These are phyloP conservation scores for Leccinum ponderosum DNA, from an alignment of 1,284 basidiomycete genomes.

Conservation along the genomic window DNA sequence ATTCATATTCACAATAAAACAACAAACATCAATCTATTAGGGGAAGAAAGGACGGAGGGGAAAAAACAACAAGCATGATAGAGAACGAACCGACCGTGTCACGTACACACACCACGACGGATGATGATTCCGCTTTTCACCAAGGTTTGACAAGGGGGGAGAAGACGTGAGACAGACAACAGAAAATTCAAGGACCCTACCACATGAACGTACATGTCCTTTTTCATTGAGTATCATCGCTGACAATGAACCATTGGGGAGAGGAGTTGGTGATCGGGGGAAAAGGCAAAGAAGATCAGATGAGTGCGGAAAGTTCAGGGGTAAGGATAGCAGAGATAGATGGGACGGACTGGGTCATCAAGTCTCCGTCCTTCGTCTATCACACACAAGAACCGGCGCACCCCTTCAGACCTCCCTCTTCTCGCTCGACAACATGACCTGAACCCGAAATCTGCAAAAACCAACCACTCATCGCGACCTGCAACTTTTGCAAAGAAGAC, in stretches of 20 bases:
- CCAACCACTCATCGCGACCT: conserved; percentile 32
- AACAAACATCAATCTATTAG: conserved; percentile 13
- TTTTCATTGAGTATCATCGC: conserved; percentile 7
- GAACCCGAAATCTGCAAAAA: conserved; percentile 32
- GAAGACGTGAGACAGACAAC: conserved; percentile 23
- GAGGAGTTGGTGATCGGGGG: conserved; percentile 13
- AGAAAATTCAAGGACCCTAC: conserved; percentile 22
- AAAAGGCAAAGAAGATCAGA: conserved; percentile 19
- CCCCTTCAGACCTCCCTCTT: neutral
- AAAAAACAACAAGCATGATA: neutral
- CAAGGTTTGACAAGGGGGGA: conserved; percentile 13
- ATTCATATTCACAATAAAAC: conserved; percentile 22
- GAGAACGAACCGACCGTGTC: conserved; percentile 32
- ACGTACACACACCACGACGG: conserved; percentile 14
- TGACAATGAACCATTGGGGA: conserved; percentile 12
- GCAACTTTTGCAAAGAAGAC: conserved; percentile 29
- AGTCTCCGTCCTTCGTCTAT: conserved; percentile 23
- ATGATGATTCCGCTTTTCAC: conserved; percentile 18
- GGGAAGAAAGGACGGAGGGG: neutral
- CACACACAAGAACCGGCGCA: neutral
- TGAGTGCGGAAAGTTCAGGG: conserved; percentile 22
- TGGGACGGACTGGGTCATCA: conserved; percentile 31
- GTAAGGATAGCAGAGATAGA: conserved; percentile 31
- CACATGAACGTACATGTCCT: conserved; percentile 21
- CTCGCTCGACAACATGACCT: conserved; percentile 20